These are phyloP conservation scores for Coprinopsis strossmayeri DNA, from an alignment of 768 basidiomycete species.

Conservation along the genomic window DNA sequence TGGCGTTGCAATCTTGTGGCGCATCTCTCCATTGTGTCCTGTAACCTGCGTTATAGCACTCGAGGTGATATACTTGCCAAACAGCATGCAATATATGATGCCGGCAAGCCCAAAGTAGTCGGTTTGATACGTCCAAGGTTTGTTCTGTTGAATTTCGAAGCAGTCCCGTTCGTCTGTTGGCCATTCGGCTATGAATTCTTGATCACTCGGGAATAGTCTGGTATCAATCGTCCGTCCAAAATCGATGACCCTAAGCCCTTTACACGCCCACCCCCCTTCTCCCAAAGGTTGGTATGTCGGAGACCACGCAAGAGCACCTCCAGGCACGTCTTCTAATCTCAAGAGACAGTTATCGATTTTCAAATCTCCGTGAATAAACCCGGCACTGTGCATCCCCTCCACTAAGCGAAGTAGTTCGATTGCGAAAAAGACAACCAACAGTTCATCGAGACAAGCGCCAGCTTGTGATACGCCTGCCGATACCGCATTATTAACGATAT, in stretches of 20 bases:
- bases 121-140: conserved; percentile 90
- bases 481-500: conserved; percentile 82
- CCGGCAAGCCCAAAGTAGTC: conserved; percentile 97
- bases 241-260: conserved; percentile 92
- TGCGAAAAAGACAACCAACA: conserved; percentile 92
- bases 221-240: conserved; percentile 95
- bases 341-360: conserved; percentile 99
- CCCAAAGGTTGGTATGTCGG: conserved; percentile 73
- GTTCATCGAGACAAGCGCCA: conserved; percentile 82
- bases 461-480: conserved; percentile 72
- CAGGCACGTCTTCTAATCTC: conserved; percentile 78
- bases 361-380: conserved; percentile 96
- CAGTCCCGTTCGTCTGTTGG: conserved; percentile 87
- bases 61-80: conserved; percentile 91
- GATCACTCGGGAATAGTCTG: conserved; percentile 67
- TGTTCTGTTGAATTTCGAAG: conserved; percentile 76
- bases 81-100: conserved; percentile 92
- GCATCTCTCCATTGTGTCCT: conserved; percentile 25
- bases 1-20: conserved; percentile 66
- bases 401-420: conserved; percentile 81
- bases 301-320: conserved; percentile 64
- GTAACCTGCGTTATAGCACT: conserved; percentile 39
- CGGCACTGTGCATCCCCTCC: conserved; percentile 72
- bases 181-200: conserved; percentile 86
- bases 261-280: conserved; percentile 75